Evolutionary conservation across 495 filamentous ascomycete genomes (phyloP).

Genomic region (Xylaria venustula): DNA sequence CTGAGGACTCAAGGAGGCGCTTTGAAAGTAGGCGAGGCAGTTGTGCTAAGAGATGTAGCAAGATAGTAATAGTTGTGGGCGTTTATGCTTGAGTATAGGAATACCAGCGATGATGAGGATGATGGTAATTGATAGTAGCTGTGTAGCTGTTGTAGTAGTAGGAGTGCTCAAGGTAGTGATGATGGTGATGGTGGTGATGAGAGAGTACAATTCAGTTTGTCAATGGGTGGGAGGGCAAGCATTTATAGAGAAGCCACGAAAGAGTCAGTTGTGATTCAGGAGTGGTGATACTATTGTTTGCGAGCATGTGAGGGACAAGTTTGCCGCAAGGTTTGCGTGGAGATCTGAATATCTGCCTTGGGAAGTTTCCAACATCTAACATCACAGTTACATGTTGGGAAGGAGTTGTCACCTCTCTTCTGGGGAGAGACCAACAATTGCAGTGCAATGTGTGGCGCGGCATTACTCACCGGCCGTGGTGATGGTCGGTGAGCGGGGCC

Average conservation of each 20-base stretch:
- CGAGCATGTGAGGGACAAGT: conserved; percentile 3
- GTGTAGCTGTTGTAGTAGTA: background rate
- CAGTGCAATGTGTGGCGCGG: conserved; percentile 4
- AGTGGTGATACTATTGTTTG: conserved; percentile 8
- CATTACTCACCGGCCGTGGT: conserved; percentile 1
- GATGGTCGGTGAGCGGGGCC: background rate
- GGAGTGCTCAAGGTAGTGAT: background rate
- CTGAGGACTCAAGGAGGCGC: background rate
- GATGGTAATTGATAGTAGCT: background rate
- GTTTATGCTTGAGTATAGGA: no score
- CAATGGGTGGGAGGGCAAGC: conserved; percentile 9
- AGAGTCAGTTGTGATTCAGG: background rate
- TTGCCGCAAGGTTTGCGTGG: conserved; percentile 1
- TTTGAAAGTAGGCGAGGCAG: background rate
- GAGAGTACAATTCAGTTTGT: conserved; percentile 1
- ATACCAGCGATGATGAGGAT: background rate
- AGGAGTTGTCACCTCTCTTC: background rate
- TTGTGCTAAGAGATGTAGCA: background rate
- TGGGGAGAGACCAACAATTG: conserved; percentile 11
- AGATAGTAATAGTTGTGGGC: no score
- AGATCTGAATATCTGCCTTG: conserved; percentile 10
- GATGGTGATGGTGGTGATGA: conserved; percentile 1
- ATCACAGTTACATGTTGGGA: conserved; percentile 2
- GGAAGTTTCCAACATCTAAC: background rate
- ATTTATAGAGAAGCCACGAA: conserved; percentile 12